Base-by-base conservation (phyloP, 2,329 filamentous ascomycete species). In the Uncinocarpus reesii region DNA sequence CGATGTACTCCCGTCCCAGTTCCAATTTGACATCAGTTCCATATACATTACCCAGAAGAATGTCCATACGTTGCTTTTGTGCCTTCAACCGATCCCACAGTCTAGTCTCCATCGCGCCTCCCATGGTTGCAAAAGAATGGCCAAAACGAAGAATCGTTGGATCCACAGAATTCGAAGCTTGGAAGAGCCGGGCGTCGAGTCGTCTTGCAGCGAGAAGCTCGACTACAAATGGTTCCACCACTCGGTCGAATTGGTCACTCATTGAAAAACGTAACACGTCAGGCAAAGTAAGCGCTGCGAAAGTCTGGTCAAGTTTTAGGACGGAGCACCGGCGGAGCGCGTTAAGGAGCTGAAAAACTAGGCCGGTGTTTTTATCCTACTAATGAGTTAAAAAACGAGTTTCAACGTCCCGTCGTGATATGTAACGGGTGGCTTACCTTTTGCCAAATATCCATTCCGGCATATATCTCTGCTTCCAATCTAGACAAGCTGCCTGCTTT, bases 281-380 rank as follows among this genome's bases (percentile, higher is more conserved):
- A 4, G 70, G 64, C 7, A 82, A 66, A 3, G 77, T 74, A 28
- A 83, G 68, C 4, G 79, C 77, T 26, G 76, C 74, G 60, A 90
- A 95, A 2, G 86, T 80, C 45, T 78, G 76, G 37, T 81, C 80
- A 21, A 96, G 72, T 51, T 80, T 80, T 28, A 83, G 71, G 49
- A 96, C 78, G 51, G 84, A 81, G 70, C 83, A 87, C 57, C 81
- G 80, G 56, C 84, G 80, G 60, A 89, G 86, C 7, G 84, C 80
- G 16, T 76, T 70, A 32, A 83, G 63, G 8, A 90, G 81, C 61
- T 86, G 79, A 3, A 71, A 68, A 10, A 94, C 72, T 11, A 96
- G 75, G 2, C 81, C 78, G 3, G 69, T 64, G 58, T 93, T 96
- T 40, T 78, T 78, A 57, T 96, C 88, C 56, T 77, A 49, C 47